These are phyloP conservation scores for Cotoneaster glaucophyllus DNA, from an alignment of 306 rosid genomes.

Conservation along the genomic window DNA sequence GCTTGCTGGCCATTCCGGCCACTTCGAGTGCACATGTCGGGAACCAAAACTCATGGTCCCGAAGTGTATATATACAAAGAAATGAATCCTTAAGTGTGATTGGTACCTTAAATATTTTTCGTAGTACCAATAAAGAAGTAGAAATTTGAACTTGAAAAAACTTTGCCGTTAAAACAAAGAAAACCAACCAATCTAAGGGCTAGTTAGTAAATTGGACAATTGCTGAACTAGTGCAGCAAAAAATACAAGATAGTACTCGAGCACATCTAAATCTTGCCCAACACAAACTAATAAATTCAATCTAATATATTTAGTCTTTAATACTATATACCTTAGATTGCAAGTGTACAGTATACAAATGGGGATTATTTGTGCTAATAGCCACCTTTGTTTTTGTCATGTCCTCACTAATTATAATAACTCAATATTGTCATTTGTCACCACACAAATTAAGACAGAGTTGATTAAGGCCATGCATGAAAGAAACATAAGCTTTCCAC, in stretches of 20 bases:
- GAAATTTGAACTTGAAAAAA: background rate
- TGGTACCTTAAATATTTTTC: no score
- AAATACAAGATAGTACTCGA: background rate
- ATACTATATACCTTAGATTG: background rate
- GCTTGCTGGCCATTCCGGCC: no score
- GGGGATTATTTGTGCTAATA: background rate
- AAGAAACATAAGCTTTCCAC: background rate
- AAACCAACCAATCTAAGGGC: background rate
- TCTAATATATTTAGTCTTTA: background rate
- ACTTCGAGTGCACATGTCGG: no score
- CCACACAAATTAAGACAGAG: background rate
- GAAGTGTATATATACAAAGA: no score
- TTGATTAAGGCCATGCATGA: constrained; percentile 1
- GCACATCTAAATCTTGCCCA: background rate
- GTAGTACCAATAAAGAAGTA: background rate
- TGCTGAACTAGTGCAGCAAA: no score
- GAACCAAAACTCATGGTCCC: no score
- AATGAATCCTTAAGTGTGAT: no score
- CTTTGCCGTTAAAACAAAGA: background rate
- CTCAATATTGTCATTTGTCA: background rate
- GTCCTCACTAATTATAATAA: background rate
- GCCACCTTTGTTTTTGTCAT: background rate
- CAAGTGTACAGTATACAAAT: background rate
- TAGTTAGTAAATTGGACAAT: background rate
- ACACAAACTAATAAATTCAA: background rate